phyloP scores from a whole-genome alignment of 176 grass and related monocot species.

The Echinochloa phyllopogon region DNA sequence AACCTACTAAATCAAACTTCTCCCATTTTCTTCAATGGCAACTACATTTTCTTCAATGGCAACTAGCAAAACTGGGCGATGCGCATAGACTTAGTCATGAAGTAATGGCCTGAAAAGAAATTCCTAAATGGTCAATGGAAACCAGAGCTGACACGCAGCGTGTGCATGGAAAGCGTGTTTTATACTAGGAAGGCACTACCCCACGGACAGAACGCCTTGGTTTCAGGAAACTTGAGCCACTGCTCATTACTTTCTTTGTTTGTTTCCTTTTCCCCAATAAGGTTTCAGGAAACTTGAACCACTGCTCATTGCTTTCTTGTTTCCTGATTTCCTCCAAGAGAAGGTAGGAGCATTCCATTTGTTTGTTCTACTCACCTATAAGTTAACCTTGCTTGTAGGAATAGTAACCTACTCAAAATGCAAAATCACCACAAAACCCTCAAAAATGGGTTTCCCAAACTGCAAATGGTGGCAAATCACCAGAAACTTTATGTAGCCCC shows the following conservation, averaged over 20 bases:
- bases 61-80: not conserved
- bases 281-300: conserved; percentile 19
- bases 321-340: conserved; percentile 18
- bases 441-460: not conserved
- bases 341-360: conserved; percentile 26
- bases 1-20: not conserved
- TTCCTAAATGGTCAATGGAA: not conserved
- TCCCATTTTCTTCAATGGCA: not conserved
- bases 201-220: not conserved
- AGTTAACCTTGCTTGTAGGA: conserved; percentile 44
- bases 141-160: not conserved
- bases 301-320: conserved; percentile 4
- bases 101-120: conserved; percentile 17
- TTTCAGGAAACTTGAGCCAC: conserved; percentile 28
- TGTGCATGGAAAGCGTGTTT: not conserved
- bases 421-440: conserved; percentile 2
- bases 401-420: conserved; percentile 11
- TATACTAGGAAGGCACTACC: not conserved
- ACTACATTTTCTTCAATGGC: not conserved
- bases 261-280: conserved; percentile 20
- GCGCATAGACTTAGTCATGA: conserved; percentile 8
- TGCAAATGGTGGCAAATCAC: not conserved
- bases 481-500: not conserved
- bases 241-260: not conserved
- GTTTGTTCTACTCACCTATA: conserved; percentile 31